These are phyloP conservation scores for Perkinsela sp. DNA, from an alignment of 208 protist genomes.

Conservation along the genomic window DNA sequence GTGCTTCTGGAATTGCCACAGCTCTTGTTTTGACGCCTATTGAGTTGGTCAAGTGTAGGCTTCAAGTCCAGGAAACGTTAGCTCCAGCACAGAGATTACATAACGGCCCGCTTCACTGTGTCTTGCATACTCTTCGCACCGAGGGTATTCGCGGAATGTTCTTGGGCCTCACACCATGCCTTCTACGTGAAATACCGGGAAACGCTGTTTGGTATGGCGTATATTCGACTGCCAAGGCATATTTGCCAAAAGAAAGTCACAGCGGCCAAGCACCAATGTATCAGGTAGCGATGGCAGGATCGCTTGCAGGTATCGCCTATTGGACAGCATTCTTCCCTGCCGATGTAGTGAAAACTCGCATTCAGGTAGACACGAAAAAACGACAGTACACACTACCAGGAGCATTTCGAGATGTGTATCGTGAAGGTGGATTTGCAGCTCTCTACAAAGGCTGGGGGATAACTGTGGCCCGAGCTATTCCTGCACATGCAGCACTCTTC, in stretches of 20 bases:
- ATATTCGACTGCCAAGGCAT: constrained; percentile 26
- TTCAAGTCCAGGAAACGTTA: constrained; percentile 54
- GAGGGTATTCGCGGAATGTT: constrained; percentile 22
- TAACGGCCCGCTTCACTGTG: constrained; percentile 17
- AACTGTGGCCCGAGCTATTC: constrained; percentile 37
- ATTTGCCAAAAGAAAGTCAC: background rate
- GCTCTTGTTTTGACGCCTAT: constrained; percentile 33
- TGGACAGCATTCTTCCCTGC: constrained; percentile 53
- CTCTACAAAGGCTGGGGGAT: constrained; percentile 39
- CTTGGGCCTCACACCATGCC: constrained; percentile 21
- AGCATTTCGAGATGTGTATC: constrained; percentile 14
- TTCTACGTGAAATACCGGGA: constrained; percentile 43
- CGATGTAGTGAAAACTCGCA: constrained; percentile 49
- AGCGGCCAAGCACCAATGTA: constrained; percentile 11
- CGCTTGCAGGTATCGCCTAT: constrained; percentile 27
- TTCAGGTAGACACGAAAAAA: constrained; percentile 29
- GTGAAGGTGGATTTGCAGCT: constrained; percentile 14
- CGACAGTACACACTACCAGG: constrained; percentile 6
- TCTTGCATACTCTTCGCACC: constrained; percentile 8
- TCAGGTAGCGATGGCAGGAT: constrained; percentile 32
- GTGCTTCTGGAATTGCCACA: constrained; percentile 20
- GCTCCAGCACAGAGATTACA: constrained; percentile 20
- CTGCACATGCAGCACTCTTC: constrained; percentile 44
- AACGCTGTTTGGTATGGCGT: constrained; percentile 40
- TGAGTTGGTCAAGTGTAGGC: constrained; percentile 44